phyloP scores from a whole-genome alignment of 2,329 filamentous ascomycete species.

The Penicillium griseofulvum region DNA sequence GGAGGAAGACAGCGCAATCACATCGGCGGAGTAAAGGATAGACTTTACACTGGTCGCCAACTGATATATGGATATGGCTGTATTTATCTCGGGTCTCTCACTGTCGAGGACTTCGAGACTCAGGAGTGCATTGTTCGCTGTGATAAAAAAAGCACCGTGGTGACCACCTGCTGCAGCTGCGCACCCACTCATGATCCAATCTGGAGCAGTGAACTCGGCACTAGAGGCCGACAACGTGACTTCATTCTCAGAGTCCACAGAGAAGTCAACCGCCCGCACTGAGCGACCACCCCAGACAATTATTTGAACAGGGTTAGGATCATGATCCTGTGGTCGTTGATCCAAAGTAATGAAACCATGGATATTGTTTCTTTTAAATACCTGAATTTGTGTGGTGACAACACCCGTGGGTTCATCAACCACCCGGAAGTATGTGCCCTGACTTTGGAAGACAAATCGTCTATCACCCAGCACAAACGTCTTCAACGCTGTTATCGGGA shows the following conservation, averaged over 20 bases:
- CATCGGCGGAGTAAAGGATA: conserved; percentile 80
- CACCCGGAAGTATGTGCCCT: conserved; percentile 37
- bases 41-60: conserved; percentile 62
- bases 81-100: conserved; percentile 15
- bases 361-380: conserved; percentile 39
- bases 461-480: conserved; percentile 27
- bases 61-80: conserved; percentile 33
- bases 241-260: conserved; percentile 21
- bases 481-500: conserved; percentile 44
- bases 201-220: conserved; percentile 53
- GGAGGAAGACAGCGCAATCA: conserved; percentile 59
- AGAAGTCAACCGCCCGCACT: conserved; percentile 45
- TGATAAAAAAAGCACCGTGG: conserved; percentile 62
- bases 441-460: conserved; percentile 38
- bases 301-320: conserved; percentile 19
- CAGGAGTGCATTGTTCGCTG: conserved; percentile 81
- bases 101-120: conserved; percentile 41
- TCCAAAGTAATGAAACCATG: conserved; percentile 38
- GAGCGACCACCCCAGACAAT: conserved; percentile 70
- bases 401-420: conserved; percentile 33
- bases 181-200: conserved; percentile 76
- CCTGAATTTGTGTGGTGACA: conserved; percentile 28
- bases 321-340: conserved; percentile 16
- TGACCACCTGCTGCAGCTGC: conserved; percentile 24
- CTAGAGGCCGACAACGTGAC: conserved; percentile 30